Percentiles rank a stretch among this genome's conserved stretches.
Evolutionary conservation across 805 yeast species (phyloP).

Genomic region (Kodamaea hsintzibuensis): DNA sequence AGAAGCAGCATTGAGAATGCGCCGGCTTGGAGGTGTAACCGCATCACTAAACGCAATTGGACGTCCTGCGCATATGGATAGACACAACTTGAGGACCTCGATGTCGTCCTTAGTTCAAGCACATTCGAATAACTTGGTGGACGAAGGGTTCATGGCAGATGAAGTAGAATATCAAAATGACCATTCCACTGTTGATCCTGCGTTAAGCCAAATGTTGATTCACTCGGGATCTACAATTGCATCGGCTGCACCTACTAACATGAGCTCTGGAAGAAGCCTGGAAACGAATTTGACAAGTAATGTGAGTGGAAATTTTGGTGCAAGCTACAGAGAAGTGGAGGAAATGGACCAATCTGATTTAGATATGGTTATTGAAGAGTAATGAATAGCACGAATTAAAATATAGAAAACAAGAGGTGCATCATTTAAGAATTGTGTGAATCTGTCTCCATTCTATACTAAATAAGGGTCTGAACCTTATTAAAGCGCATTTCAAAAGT

Average conservation of each 20-base stretch:
- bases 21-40: neutral
- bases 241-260: conserved; percentile 7
- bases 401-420: too few species aligned
- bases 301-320: neutral
- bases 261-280: conserved; percentile 18
- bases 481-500: too few species aligned
- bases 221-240: conserved; percentile 7
- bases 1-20: conserved; percentile 5
- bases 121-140: conserved; percentile 17
- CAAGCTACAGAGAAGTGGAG: conserved; percentile 16
- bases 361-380: conserved; percentile 47
- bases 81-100: neutral
- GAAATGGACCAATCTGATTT: conserved; percentile 36
- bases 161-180: conserved; percentile 48
- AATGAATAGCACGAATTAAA: too few species aligned
- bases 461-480: too few species aligned
- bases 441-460: too few species aligned
- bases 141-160: conserved; percentile 49
- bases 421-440: too few species aligned
- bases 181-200: conserved; percentile 27
- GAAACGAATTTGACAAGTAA: conserved; percentile 18
- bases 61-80: conserved; percentile 1
- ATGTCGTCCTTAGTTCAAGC: conserved; percentile 8
- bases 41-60: neutral
- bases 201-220: conserved; percentile 19